Conservation (phyloP, 106 monocot genomes). For the Apostasia ramifera region DNA sequence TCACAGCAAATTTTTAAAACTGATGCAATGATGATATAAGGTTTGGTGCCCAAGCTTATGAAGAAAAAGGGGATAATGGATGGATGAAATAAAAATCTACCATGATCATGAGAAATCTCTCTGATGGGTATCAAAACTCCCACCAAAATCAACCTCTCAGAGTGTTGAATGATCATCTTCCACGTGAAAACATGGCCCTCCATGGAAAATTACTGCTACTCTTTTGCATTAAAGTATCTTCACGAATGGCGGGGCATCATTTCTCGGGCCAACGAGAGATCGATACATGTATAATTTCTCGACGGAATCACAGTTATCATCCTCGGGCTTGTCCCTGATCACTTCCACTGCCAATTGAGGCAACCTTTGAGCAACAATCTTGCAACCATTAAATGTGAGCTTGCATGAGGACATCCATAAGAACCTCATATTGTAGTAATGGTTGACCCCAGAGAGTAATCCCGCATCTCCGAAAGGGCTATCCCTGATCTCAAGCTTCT, state of each 20-base stretch:
- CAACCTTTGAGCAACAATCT: slow-evolving; percentile 47
- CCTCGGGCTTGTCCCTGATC: slow-evolving; percentile 17
- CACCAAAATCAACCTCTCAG: too few relatives aligned
- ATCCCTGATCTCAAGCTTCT: slow-evolving; percentile 80
- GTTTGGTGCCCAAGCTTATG: too few relatives aligned
- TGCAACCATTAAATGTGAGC: slow-evolving; percentile 39
- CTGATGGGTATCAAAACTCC: too few relatives aligned
- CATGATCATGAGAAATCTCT: too few relatives aligned
- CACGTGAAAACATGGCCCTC: too few relatives aligned
- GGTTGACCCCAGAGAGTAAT: slow-evolving; percentile 49
- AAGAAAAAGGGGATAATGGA: too few relatives aligned
- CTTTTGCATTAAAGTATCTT: slow-evolving; percentile 28
- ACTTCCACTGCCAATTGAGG: slow-evolving; percentile 60
- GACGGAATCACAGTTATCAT: slow-evolving; percentile 16
- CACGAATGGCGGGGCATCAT: slow-evolving; percentile 57
- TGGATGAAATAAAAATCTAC: too few relatives aligned
- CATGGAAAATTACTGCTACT: too few relatives aligned
- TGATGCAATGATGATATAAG: too few relatives aligned
- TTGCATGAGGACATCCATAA: slow-evolving; percentile 70
- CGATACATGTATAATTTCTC: slow-evolving; percentile 66
- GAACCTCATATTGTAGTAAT: slow-evolving; percentile 76
- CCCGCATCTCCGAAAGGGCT: slow-evolving; percentile 57
- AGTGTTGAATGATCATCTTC: too few relatives aligned
- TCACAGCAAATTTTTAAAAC: too few relatives aligned
- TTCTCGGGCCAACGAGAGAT: slow-evolving; percentile 60